Base-by-base conservation (phyloP, 176 grass and related monocot genomes). In the Raddia distichophylla region DNA sequence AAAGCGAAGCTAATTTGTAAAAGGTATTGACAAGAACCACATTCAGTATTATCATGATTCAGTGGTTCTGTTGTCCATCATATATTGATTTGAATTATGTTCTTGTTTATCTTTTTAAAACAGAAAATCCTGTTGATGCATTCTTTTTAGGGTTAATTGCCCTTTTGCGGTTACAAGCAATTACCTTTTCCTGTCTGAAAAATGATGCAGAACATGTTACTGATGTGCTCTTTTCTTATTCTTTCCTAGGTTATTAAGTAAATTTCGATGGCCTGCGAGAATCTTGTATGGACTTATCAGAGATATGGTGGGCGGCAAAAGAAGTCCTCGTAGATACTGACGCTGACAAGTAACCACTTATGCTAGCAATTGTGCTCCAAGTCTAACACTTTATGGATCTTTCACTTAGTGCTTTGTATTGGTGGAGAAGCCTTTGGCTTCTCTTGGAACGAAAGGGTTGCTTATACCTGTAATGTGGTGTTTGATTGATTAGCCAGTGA, bases 221-320 rank as follows among this genome's bases (percentile, higher is more conserved):
- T 75, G 54, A 12, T 86, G 32, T 45, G 4, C 18, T 49, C 15
- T 33, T 74, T 86, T 66, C 27, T 57, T 50, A 65, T 74, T 50
- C 44, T 75, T 81, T 49, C 71, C 15, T 11, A 53, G 17, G 44
- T 53, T 53, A 63, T 27, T 54, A 15, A 63, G 54, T 33, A 62
- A 68, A 13, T 43, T 69, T 61, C 69, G 9, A 8, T 63, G 60
- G 70, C 7, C 20, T 87, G 71, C 10, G 69, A 61, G 17, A 75
- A 87, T 86, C 78, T 75, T 66, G 7, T 63, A 45, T 87, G 60
- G 64, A 10, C 37, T 64, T 64, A 52, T 57, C 8, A 64, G 17
- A 77, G 64, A 82, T 87, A 82, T 32, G 73, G 20, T 82, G 4
- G 10, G 6, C 12, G 17, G 20, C 65, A 82, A 87, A 87, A 70